Evolutionary conservation across 768 basidiomycete genomes (phyloP).

Genomic region (Mycena rebaudengoi): DNA sequence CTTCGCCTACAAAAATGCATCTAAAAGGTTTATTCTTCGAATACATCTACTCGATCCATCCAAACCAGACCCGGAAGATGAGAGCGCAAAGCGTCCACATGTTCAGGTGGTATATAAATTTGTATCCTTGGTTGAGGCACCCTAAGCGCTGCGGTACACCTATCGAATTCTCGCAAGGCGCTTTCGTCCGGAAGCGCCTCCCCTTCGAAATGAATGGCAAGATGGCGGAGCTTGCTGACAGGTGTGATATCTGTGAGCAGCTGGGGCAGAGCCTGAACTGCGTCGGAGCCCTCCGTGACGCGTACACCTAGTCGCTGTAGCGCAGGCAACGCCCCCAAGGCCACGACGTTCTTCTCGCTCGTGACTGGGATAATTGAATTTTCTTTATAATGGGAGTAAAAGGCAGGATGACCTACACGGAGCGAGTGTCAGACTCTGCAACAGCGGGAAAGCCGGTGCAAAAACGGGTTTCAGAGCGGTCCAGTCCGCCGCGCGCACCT

Average conservation of each 20-base stretch:
- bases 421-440: neutral
- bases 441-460: neutral
- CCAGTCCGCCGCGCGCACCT: neutral
- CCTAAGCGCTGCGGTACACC: neutral
- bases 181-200: neutral
- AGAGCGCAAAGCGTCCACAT: too few relatives aligned
- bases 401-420: neutral
- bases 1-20: too few relatives aligned
- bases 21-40: too few relatives aligned
- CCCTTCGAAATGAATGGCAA: neutral
- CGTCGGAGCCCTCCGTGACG: neutral
- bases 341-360: too few relatives aligned
- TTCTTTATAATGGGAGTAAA: neutral
- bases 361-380: neutral
- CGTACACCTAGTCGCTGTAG: neutral
- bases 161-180: neutral
- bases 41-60: too few relatives aligned
- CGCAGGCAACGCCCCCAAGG: neutral
- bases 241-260: neutral
- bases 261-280: neutral
- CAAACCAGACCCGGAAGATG: too few relatives aligned
- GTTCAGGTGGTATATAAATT: too few relatives aligned
- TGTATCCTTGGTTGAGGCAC: too few relatives aligned
- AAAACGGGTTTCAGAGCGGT: neutral
- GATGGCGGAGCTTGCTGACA: neutral